Evolutionary conservation across 305 asterid species (phyloP).

Genomic region (Ilex paraguariensis): DNA sequence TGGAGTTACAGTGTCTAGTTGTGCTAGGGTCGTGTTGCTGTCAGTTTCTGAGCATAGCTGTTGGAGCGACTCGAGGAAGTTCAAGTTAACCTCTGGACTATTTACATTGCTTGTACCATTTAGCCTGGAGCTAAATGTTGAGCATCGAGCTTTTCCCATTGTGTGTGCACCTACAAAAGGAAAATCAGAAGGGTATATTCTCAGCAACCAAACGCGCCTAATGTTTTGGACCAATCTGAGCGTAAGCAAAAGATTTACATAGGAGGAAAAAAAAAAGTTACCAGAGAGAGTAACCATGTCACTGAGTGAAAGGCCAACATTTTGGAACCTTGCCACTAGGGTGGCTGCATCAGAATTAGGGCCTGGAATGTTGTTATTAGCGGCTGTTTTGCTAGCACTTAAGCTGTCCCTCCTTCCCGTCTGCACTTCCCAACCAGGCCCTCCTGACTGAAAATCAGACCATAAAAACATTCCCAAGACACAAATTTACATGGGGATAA

Average conservation of each 20-base stretch:
- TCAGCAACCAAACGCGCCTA: no score
- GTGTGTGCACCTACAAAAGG: conserved; percentile 54
- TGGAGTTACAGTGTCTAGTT: conserved; percentile 55
- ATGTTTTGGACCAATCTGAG: no score
- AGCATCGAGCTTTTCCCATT: conserved; percentile 72
- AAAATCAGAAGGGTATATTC: no score
- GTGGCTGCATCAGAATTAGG: conserved; percentile 68
- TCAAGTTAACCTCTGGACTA: conserved; percentile 30
- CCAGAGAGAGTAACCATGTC: conserved; percentile 91
- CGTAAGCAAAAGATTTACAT: no score
- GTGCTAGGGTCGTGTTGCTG: conserved; percentile 43
- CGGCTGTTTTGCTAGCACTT: conserved; percentile 49
- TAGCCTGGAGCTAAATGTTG: conserved; percentile 43
- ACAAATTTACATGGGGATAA: no score
- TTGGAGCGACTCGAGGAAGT: conserved; percentile 51
- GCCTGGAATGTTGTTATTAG: conserved; percentile 63
- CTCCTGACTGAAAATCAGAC: conserved; percentile 52
- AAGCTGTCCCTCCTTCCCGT: conserved; percentile 72
- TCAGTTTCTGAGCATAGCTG: conserved; percentile 41
- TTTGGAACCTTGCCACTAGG: conserved; percentile 52
- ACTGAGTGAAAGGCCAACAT: conserved; percentile 53
- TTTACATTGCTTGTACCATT: conserved; percentile 16
- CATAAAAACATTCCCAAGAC: no score
- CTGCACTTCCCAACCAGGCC: conserved; percentile 73
- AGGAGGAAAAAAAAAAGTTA: conserved; percentile 10